Evolutionary conservation across 164 flowering plant genomes (phyloP).

Genomic region (Aristolochia californica): DNA sequence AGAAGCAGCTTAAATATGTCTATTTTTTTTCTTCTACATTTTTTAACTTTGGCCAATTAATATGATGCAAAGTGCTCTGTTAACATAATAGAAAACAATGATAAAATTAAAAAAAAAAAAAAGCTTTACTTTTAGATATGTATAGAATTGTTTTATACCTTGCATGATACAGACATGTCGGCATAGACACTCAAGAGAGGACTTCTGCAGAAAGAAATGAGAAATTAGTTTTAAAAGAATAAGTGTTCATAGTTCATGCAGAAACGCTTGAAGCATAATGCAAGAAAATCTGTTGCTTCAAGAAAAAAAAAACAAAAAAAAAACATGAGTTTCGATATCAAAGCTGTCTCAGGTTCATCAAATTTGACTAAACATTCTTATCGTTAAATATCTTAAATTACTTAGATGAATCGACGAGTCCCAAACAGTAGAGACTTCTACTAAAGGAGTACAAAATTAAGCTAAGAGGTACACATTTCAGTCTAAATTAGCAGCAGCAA

Average conservation of each 20-base stretch:
- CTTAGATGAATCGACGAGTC: too few relatives aligned
- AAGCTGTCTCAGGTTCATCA: too few relatives aligned
- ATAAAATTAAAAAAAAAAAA: neutral
- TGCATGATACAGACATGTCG: slow-evolving; percentile 95
- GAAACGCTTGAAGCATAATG: neutral
- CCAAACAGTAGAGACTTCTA: too few relatives aligned
- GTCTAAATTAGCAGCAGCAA: too few relatives aligned
- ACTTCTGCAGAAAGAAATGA: slow-evolving; percentile 52
- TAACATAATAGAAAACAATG: neutral
- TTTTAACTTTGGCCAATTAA: neutral
- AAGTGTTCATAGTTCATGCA: neutral
- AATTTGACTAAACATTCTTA: too few relatives aligned
- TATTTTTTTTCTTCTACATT: neutral
- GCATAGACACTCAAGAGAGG: slow-evolving; percentile 93
- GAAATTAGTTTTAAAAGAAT: slow-evolving; percentile 2
- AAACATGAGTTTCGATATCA: too few relatives aligned
- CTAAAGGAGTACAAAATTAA: too few relatives aligned
- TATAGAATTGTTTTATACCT: slow-evolving; percentile 35
- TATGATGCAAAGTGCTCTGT: neutral
- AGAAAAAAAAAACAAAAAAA: too few relatives aligned
- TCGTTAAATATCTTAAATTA: too few relatives aligned
- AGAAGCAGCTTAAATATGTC: neutral
- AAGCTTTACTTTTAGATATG: neutral
- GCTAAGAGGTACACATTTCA: too few relatives aligned
- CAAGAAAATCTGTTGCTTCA: neutral